Percentiles rank a stretch among this genome's conserved stretches.
Conservation (phyloP, 371 early-diverging fungal genomes). For the Rhizopus sp. region DNA sequence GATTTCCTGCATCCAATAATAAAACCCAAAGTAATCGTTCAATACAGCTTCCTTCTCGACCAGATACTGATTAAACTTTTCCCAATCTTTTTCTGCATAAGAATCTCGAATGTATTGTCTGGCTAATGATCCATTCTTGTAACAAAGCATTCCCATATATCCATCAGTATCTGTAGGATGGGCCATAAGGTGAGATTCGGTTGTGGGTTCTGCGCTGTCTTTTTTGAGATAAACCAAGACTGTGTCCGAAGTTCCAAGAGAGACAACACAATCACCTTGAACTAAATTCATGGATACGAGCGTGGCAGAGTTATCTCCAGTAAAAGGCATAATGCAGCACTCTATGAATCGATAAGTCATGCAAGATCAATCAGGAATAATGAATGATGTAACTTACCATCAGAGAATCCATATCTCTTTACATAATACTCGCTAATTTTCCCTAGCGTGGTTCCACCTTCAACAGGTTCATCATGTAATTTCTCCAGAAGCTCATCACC, state of each 20-base stretch:
- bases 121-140: constrained; percentile 83
- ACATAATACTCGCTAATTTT: constrained; percentile 49
- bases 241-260: constrained; percentile 84
- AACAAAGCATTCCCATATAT: constrained; percentile 79
- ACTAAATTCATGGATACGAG: constrained; percentile 64
- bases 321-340: constrained; percentile 69
- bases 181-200: constrained; percentile 66
- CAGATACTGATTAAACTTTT: constrained; percentile 52
- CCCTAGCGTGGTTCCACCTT: constrained; percentile 43
- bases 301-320: constrained; percentile 86
- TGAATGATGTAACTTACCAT: constrained; percentile 37
- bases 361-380: not conserved
- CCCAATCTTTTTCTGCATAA: constrained; percentile 60
- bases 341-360: constrained; percentile 30
- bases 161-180: constrained; percentile 68
- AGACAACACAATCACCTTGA: constrained; percentile 66
- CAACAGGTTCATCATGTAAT: constrained; percentile 44
- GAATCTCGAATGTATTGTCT: constrained; percentile 70
- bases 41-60: constrained; percentile 20
- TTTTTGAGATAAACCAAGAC: constrained; percentile 63
- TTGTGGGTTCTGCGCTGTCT: constrained; percentile 43
- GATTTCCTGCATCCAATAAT: constrained; percentile 76
- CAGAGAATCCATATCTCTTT: constrained; percentile 55
- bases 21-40: constrained; percentile 59
- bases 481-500: constrained; percentile 38